Base-by-base conservation (phyloP, 495 filamentous ascomycete species). In the Penicillium canariense region DNA sequence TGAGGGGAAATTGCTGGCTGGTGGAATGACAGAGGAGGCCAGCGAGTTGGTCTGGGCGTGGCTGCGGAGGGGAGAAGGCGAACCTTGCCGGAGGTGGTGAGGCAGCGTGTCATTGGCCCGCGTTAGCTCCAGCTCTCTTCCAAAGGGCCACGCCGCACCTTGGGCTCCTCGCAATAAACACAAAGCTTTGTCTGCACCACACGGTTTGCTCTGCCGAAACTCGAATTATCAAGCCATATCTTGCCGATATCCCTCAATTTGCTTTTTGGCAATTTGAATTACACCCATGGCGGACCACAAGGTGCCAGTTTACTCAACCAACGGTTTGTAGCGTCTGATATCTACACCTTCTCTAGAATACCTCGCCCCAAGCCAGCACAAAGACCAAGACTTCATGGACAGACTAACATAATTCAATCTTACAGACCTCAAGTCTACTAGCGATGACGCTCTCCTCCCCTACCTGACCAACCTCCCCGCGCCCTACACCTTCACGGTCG, bases 391-490 rank as follows among this genome's bases (percentile, higher is more conserved):
- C 22, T 17, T 20, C 11, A 4, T 1, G 8, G 2, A 28, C 6
- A 20, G 6, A 31, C 48, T 63, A 38, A 61, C 48, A n/a, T 51
- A 20, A 2, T 14, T 35, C 15, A 40, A 14, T 20, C 44, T 25
- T 52, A 38, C 63, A 96, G 94, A 96, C 68, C 87, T 98, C 52
- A 97, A 97, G 73, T 96, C 95, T 68, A 95, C 91, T 17, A 89
- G 87, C 64, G 94, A 98, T 77, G 94, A 98, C 66, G 89, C 91
- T 50, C 84, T 98, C 43, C 81, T 86, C n/a, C 88, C 91, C 72
- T 97, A 97, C 74, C 84, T 97, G 45, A 90, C 83, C 69, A 86
- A 81, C 17, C 86, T 97, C 35, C 73, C 76, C 5, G 63, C 70
- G 5, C 76, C 74, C 15, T 78, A 72, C 61, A 79, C 83, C 54